These are phyloP conservation scores for Leonotis leonurus DNA, from an alignment of 257 asterid species.

Conservation along the genomic window DNA sequence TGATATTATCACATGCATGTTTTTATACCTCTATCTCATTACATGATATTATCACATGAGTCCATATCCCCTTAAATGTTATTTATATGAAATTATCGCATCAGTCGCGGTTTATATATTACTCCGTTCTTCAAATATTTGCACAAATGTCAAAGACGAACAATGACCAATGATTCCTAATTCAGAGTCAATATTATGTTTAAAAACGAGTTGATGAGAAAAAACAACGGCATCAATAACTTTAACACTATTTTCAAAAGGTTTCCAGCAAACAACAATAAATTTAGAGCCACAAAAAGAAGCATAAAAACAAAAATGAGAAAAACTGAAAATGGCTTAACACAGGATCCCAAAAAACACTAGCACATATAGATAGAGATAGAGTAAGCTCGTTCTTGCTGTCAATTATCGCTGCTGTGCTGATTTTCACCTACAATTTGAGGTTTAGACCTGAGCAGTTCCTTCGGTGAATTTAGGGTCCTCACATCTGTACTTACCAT, in stretches of 20 bases:
- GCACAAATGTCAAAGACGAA: no score
- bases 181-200: neutral
- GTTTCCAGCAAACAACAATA: constrained; percentile 15
- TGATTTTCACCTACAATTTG: constrained; percentile 4
- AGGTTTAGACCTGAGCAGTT: constrained; percentile 71
- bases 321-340: constrained; percentile 18
- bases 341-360: constrained; percentile 19
- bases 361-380: constrained; percentile 7
- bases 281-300: constrained; percentile 7
- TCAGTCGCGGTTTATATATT: no score
- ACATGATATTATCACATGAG: no score
- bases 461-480: constrained; percentile 97
- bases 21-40: no score
- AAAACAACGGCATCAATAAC: neutral
- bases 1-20: no score
- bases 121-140: no score
- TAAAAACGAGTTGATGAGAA: neutral
- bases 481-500: constrained; percentile 94
- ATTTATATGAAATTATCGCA: no score
- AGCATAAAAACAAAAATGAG: constrained; percentile 9
- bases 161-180: neutral
- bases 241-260: constrained; percentile 12
- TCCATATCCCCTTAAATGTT: no score
- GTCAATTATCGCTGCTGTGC: constrained; percentile 10
- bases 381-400: constrained; percentile 13